Percentiles rank a stretch among this genome's conserved stretches.
These are phyloP conservation scores for Erythrobasidium yunnanense DNA, from an alignment of 768 basidiomycete genomes.

Conservation along the genomic window DNA sequence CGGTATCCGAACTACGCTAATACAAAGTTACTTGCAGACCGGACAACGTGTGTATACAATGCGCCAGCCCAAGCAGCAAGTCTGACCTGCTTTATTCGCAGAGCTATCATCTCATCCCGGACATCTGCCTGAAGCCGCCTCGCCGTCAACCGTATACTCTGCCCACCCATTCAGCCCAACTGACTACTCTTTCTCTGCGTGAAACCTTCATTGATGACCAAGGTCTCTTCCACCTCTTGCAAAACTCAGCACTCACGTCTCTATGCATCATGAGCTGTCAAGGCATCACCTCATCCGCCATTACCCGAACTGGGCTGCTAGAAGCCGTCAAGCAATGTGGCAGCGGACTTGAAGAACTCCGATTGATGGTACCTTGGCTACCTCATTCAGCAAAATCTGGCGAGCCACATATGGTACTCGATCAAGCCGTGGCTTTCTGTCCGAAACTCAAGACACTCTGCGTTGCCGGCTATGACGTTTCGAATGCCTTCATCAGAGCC, in stretches of 20 bases:
- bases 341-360: conserved; percentile 3
- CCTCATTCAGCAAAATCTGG: background rate
- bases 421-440: conserved; percentile 11
- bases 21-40: background rate
- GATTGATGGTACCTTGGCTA: conserved; percentile 28
- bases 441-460: background rate
- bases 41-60: no score
- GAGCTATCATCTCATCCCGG: conserved; percentile 15
- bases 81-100: no score
- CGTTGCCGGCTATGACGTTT: conserved; percentile 26
- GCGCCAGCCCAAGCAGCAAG: no score
- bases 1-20: background rate
- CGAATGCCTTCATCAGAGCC: conserved; percentile 5
- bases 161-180: background rate
- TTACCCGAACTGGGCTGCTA: conserved; percentile 21
- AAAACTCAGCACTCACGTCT: background rate
- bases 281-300: conserved; percentile 27
- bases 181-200: conserved; percentile 19
- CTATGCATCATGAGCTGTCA: conserved; percentile 29
- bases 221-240: conserved; percentile 18
- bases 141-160: conserved; percentile 6
- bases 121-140: conserved; percentile 22
- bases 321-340: background rate
- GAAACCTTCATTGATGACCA: conserved; percentile 29
- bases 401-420: conserved; percentile 16